A percentile compares a stretch with the other conserved stretches of the same genome.
These are phyloP conservation scores for Globisporangium abappressorium DNA, from an alignment of 352 stramenopile genomes.

Conservation along the genomic window DNA sequence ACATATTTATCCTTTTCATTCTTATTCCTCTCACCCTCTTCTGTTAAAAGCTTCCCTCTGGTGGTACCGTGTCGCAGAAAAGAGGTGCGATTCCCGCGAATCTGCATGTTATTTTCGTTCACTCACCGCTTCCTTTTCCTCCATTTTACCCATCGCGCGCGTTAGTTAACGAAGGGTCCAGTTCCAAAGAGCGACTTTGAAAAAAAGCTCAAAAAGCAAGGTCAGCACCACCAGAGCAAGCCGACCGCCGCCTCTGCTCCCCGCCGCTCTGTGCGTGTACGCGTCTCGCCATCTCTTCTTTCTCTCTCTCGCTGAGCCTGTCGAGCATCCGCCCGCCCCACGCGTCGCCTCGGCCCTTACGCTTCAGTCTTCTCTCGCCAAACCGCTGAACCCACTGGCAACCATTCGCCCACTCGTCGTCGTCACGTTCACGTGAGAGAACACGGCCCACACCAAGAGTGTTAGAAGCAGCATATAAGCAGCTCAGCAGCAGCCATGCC, in stretches of 20 bases:
- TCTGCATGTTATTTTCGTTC: not conserved
- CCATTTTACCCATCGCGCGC: not conserved
- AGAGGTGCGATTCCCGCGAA: not conserved
- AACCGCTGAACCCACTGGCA: not conserved
- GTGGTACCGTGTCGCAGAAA: not conserved
- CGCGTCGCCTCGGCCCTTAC: not conserved
- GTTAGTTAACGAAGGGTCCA: conserved; percentile 7
- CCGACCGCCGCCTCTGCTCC: not conserved
- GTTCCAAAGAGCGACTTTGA: not conserved
- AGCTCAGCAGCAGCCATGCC: conserved; percentile 23
- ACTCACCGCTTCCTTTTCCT: not conserved
- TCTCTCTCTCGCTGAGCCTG: not conserved
- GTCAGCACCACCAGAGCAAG: not conserved
- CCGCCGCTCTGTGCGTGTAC: not conserved
- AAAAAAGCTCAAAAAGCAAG: not conserved
- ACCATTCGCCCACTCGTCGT: not conserved
- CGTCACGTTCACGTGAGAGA: not conserved
- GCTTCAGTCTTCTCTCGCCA: not conserved
- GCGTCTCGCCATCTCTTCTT: not conserved
- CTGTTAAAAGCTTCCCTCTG: not conserved
- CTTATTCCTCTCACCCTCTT: not conserved
- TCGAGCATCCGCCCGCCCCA: not conserved
- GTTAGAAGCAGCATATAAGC: not conserved
- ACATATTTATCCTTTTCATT: not conserved
- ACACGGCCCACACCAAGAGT: no score